Percentiles rank a stretch among this genome's conserved stretches.
phyloP scores from a whole-genome alignment of 768 basidiomycete genomes.

The Naganishia vishniacii region DNA sequence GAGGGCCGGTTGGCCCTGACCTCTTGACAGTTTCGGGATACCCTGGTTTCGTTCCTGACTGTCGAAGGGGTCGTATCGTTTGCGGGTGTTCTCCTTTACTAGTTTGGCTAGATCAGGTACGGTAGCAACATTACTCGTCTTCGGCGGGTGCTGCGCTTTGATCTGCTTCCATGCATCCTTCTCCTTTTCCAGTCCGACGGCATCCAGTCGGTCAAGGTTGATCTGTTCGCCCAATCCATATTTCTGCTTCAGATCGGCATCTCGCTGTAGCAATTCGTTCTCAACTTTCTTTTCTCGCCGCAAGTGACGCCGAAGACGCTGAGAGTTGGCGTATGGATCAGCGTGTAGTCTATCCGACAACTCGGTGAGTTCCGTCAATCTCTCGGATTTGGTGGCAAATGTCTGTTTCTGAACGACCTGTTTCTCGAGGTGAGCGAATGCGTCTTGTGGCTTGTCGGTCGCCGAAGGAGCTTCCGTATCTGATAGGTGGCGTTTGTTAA shows the following conservation, averaged over 20 bases:
- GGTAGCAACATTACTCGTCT: constrained; percentile 25
- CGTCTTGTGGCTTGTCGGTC: constrained; percentile 60
- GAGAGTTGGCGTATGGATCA: constrained; percentile 80
- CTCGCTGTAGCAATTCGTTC: constrained; percentile 61
- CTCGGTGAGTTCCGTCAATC: constrained; percentile 71
- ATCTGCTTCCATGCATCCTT: constrained; percentile 50
- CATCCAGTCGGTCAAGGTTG: constrained; percentile 53
- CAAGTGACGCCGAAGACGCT: constrained; percentile 70
- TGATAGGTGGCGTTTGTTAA: too few relatives aligned
- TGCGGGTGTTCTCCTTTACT: constrained; percentile 35
- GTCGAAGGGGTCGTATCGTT: constrained; percentile 43
- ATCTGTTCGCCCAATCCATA: constrained; percentile 64
- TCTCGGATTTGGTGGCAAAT: constrained; percentile 69
- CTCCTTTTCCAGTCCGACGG: constrained; percentile 51
- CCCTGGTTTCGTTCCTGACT: constrained; percentile 19
- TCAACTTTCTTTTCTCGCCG: constrained; percentile 80
- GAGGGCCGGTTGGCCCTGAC: not conserved
- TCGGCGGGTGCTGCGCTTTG: constrained; percentile 10
- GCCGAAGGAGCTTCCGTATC: constrained; percentile 64
- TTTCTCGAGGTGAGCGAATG: constrained; percentile 84
- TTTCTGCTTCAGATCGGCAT: constrained; percentile 64
- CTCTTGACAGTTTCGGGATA: not conserved
- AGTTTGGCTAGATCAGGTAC: constrained; percentile 29
- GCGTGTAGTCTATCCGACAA: constrained; percentile 71
- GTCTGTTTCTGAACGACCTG: constrained; percentile 68